Percentiles rank a stretch among this genome's conserved stretches.
These are phyloP conservation scores for Neophaeococcomyces aloes DNA, from an alignment of 2,329 filamentous ascomycete genomes.

Conservation along the genomic window DNA sequence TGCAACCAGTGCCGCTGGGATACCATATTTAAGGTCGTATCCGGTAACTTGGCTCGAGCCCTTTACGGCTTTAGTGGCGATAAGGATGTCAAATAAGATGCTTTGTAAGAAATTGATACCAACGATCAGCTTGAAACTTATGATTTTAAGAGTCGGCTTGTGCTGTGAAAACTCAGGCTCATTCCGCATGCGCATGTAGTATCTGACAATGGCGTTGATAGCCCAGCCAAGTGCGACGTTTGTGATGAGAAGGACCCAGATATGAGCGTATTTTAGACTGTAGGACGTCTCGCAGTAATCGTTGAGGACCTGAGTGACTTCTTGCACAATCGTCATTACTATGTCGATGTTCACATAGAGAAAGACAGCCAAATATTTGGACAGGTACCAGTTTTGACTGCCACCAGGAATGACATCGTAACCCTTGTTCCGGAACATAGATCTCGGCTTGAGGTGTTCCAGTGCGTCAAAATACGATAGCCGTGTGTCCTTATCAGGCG, in stretches of 20 bases:
- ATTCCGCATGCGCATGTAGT: conserved; percentile 79
- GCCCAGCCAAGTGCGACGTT: conserved; percentile 27
- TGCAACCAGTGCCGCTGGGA: conserved; percentile 65
- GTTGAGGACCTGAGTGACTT: conserved; percentile 57
- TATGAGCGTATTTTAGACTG: conserved; percentile 62
- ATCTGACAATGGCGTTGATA: conserved; percentile 63
- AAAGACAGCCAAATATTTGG: conserved; percentile 70
- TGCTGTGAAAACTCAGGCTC: conserved; percentile 41
- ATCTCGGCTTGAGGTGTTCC: conserved; percentile 7
- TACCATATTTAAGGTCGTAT: conserved; percentile 62
- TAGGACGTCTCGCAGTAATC: conserved; percentile 69
- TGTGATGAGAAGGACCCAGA: conserved; percentile 47
- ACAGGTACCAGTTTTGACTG: conserved; percentile 27
- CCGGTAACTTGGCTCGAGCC: conserved; percentile 46
- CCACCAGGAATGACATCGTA: conserved; percentile 7
- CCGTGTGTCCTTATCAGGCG: conserved; percentile 10
- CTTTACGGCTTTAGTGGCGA: conserved; percentile 47
- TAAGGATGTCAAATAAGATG: conserved; percentile 44
- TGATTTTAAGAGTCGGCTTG: conserved; percentile 10
- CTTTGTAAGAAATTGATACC: conserved; percentile 82
- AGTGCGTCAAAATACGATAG: conserved; percentile 9
- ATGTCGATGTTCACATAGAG: conserved; percentile 75
- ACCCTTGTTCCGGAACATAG: not conserved
- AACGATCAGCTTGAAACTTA: conserved; percentile 78
- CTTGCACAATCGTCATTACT: conserved; percentile 65